These are phyloP conservation scores for Decorospora gaudefroyi DNA, from an alignment of 2,329 filamentous ascomycete genomes.

Conservation along the genomic window DNA sequence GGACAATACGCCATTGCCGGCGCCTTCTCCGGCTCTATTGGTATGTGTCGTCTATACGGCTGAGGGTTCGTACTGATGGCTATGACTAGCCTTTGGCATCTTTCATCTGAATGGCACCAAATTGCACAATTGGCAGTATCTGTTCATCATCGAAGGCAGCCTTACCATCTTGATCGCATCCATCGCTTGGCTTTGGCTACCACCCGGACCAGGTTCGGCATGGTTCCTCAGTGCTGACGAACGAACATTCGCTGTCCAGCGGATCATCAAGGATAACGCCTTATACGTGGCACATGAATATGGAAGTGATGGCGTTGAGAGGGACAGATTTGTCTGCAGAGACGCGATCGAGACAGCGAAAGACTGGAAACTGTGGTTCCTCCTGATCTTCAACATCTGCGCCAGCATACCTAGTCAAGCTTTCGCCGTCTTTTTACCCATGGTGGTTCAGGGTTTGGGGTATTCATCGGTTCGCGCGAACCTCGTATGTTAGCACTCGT, in stretches of 20 bases:
- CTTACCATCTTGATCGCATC: constrained; percentile 40
- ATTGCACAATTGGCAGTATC: constrained; percentile 55
- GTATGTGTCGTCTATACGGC: constrained; percentile 6
- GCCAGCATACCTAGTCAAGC: constrained; percentile 48
- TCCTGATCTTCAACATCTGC: constrained; percentile 50
- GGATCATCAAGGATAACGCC: constrained; percentile 25
- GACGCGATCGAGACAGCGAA: constrained; percentile 23
- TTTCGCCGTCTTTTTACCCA: constrained; percentile 52
- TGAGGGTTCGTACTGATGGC: constrained; percentile 4
- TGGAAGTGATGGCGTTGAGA: constrained; percentile 4
- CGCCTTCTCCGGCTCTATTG: constrained; percentile 50
- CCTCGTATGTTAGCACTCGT: constrained; percentile 10
- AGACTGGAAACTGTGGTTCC: constrained; percentile 33
- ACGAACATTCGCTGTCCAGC: constrained; percentile 18
- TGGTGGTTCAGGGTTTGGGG: constrained; percentile 50
- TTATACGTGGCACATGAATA: constrained; percentile 2
- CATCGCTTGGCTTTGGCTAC: constrained; percentile 36
- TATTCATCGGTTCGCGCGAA: constrained; percentile 27
- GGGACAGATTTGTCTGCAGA: constrained; percentile 18
- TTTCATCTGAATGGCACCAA: constrained; percentile 53
- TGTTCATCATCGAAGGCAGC: constrained; percentile 51
- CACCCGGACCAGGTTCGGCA: constrained; percentile 34
- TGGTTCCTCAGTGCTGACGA: constrained; percentile 47
- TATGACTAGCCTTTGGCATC: constrained; percentile 45
- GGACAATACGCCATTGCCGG: constrained; percentile 50